phyloP scores from a whole-genome alignment of 2,329 filamentous ascomycete genomes.

The Aaosphaeria pasadenensis region DNA sequence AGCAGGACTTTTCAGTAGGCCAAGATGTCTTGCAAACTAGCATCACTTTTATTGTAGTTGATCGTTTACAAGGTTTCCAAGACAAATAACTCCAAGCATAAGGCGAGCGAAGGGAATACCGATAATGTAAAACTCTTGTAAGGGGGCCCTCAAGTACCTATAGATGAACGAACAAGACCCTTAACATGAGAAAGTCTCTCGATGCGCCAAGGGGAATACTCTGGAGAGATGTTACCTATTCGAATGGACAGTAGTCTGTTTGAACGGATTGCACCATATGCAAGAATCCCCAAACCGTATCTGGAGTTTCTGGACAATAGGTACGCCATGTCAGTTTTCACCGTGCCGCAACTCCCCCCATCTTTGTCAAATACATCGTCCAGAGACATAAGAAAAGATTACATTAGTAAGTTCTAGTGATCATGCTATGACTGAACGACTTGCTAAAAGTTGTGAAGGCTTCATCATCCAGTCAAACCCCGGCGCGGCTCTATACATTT shows the following conservation, averaged over 20 bases:
- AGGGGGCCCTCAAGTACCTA: too few relatives aligned
- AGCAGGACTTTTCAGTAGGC: conserved; percentile 3
- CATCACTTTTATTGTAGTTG: too few relatives aligned
- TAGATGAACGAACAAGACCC: too few relatives aligned
- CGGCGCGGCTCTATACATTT: not conserved
- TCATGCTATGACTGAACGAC: not conserved
- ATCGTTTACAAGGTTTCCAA: too few relatives aligned
- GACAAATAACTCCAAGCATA: too few relatives aligned
- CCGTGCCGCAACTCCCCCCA: conserved; percentile 4
- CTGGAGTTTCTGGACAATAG: conserved; percentile 3
- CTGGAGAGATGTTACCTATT: too few relatives aligned
- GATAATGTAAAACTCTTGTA: too few relatives aligned
- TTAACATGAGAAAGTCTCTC: too few relatives aligned
- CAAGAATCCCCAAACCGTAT: conserved; percentile 5
- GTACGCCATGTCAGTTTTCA: conserved; percentile 3
- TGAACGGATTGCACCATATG: conserved; percentile 9
- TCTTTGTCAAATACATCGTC: not conserved
- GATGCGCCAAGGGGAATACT: too few relatives aligned
- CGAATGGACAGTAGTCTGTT: too few relatives aligned
- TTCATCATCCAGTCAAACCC: conserved; percentile 9
- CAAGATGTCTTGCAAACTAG: too few relatives aligned
- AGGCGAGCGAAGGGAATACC: too few relatives aligned
- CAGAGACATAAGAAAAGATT: not conserved
- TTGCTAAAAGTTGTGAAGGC: conserved; percentile 2
- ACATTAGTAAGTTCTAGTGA: conserved; percentile 6